Evolutionary conservation across 2,329 filamentous ascomycete genomes (phyloP).

Genomic region (Hypoxylon sp.): DNA sequence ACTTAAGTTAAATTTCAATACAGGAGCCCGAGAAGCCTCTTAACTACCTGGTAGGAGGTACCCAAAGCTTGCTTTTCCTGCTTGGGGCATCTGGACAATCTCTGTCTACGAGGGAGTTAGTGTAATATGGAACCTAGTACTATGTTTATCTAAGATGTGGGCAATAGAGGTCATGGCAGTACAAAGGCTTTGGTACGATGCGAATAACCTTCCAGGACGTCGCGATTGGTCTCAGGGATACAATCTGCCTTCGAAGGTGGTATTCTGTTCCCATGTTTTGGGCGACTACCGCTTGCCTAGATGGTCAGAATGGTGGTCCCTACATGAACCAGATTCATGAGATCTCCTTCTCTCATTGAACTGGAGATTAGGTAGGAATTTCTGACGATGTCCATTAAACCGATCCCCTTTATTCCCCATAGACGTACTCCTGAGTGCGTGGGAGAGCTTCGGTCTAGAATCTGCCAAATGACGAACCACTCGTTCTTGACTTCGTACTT

Average conservation of each 20-base stretch:
- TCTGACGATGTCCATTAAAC: no score
- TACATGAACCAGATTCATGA: background rate
- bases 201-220: background rate
- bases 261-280: background rate
- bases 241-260: background rate
- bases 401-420: background rate
- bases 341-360: background rate
- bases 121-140: background rate
- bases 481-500: background rate
- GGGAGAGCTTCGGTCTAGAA: background rate
- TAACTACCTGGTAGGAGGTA: no score
- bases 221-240: background rate
- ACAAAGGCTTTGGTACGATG: background rate
- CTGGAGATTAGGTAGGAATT: background rate
- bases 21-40: no score
- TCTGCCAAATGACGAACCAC: background rate
- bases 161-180: background rate
- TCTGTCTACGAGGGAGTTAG: background rate
- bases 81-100: background rate
- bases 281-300: background rate
- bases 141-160: background rate
- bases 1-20: no score
- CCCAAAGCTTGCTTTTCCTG: background rate
- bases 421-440: background rate
- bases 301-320: background rate